Base-by-base conservation (phyloP, 352 stramenopile genomes). In the Pythium volutum region DNA sequence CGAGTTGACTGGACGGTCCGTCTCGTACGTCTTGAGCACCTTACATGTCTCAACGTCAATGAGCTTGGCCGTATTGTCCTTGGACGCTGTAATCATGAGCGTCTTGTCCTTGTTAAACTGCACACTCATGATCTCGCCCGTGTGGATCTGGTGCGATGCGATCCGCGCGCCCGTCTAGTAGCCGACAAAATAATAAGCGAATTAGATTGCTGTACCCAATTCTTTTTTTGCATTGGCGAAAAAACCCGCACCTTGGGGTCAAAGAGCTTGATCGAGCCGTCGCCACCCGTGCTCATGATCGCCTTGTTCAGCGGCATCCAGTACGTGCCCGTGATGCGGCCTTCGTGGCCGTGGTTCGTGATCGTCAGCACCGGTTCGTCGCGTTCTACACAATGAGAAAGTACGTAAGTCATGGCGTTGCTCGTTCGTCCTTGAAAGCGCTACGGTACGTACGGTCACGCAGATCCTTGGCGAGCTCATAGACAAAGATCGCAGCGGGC, bases 11-110 rank as follows among this genome's bases (percentile, higher is more conserved):
- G 97, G 96, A 67, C 97, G 89, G 73, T 99, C 97, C 18, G 96
- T 99, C 67, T 98, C 92, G 86, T 99, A 99, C 22, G 91, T 97
- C 77, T 99, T 99, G 52, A 99, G 79, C 69, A 98, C 88, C 69
- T 98, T 93, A 39, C 98, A 75, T 54, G 96, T 96, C 52, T 97
- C 84, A 0, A 97, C 89, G 72, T 99, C 96, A 67, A 98, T 89
- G 43, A 99, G 67, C 77, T 99, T 99, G 62, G 96, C 79, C 53
- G 90, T 98, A 74, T 98, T 98, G 82, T 99, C 97, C 49, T 98
- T 97, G 39, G 91, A 98, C 54, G 88, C 91, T 48, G 97, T 99
- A 58, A 99, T 97, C 47, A 97, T 91, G 26, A 99, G 73, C 42
- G 97, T 98, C 76, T 98, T 98, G 62, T 91, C 86, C 69, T 93